These are phyloP conservation scores for Solanum rostratum DNA, from an alignment of 257 asterid genomes.

Conservation along the genomic window DNA sequence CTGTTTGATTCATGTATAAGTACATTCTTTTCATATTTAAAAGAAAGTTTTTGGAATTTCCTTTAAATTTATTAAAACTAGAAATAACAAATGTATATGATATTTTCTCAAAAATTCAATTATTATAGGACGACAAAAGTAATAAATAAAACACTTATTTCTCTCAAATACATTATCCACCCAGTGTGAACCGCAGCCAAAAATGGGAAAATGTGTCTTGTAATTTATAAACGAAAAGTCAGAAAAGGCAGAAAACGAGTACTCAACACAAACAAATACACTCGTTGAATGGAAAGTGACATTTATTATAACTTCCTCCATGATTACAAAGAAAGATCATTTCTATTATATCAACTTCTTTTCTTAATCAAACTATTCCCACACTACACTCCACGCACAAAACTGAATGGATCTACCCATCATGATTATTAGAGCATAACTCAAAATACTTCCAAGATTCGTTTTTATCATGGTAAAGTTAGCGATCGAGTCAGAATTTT, in stretches of 20 bases:
- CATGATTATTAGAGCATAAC: neutral
- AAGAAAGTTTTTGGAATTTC: too few species aligned
- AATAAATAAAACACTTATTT: neutral
- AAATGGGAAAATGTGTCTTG: neutral
- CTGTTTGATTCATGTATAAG: too few species aligned
- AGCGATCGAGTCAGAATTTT: too few species aligned
- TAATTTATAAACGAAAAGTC: neutral
- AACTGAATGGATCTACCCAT: neutral
- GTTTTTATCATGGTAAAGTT: neutral
- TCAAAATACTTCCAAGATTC: too few species aligned
- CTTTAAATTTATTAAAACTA: too few species aligned
- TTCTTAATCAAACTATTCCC: neutral
- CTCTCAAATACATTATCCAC: neutral
- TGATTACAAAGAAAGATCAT: neutral
- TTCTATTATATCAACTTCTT: neutral
- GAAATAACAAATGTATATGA: neutral
- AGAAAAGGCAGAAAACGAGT: neutral
- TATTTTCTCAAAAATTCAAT: too few species aligned
- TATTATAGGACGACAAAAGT: too few species aligned
- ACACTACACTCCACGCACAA: neutral
- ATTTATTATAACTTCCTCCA: neutral
- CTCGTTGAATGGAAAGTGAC: neutral
- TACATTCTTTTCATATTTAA: too few species aligned
- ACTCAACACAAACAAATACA: neutral
- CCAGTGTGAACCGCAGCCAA: neutral